Conservation (phyloP, 441 rosid genomes). For the Eruca vesicaria region DNA sequence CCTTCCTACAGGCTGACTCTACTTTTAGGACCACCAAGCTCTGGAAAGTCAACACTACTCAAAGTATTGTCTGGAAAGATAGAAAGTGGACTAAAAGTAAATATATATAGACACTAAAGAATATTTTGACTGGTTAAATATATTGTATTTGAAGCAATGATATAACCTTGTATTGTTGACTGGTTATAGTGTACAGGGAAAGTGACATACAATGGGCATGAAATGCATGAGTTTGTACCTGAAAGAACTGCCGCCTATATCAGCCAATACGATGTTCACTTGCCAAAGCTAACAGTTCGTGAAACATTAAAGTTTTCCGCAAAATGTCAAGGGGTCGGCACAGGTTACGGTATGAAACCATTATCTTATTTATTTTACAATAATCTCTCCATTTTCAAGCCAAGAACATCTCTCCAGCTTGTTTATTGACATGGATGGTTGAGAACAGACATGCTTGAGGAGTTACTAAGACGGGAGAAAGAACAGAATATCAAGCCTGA, state of each 20-base stretch:
- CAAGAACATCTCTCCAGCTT: background rate
- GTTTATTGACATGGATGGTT: background rate
- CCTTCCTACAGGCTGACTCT: slow-evolving; percentile 43
- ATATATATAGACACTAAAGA: background rate
- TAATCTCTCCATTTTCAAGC: background rate
- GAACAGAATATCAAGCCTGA: slow-evolving; percentile 52
- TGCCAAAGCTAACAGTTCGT: slow-evolving; percentile 47
- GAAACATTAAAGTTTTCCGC: slow-evolving; percentile 55
- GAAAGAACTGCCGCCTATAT: slow-evolving; percentile 52
- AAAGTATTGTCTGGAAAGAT: slow-evolving; percentile 58
- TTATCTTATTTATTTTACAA: background rate
- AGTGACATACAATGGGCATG: slow-evolving; percentile 52
- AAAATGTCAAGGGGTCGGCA: slow-evolving; percentile 55
- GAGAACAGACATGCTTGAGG: slow-evolving; percentile 47
- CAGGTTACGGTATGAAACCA: slow-evolving; percentile 36
- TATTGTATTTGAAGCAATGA: background rate
- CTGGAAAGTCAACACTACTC: slow-evolving; percentile 63
- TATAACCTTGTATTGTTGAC: background rate
- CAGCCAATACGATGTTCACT: slow-evolving; percentile 48
- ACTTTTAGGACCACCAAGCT: slow-evolving; percentile 69
- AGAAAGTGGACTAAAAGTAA: slow-evolving; percentile 45
- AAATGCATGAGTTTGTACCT: slow-evolving; percentile 46
- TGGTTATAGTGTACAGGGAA: slow-evolving; percentile 53
- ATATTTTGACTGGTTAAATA: background rate
- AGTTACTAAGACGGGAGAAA: slow-evolving; percentile 56